Conservation (phyloP, 495 filamentous ascomycete species). For the Penicilliopsis zonata region DNA sequence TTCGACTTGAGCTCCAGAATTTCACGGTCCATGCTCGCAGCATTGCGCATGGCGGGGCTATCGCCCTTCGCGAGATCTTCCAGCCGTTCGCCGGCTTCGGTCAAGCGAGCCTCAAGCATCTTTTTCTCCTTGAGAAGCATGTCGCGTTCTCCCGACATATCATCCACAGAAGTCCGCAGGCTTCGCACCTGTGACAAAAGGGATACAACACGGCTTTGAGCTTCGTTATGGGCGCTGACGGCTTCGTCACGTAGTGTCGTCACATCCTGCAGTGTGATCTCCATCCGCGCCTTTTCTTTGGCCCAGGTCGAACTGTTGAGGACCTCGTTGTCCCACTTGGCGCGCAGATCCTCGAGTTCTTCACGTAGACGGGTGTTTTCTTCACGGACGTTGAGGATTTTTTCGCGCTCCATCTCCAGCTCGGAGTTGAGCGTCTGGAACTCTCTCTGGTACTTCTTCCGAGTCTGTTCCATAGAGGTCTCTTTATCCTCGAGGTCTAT, state of each 20-base stretch:
- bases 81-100: slow-evolving; percentile 81
- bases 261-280: slow-evolving; percentile 82
- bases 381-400: slow-evolving; percentile 52
- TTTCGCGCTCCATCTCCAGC: slow-evolving; percentile 86
- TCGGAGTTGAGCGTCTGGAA: slow-evolving; percentile 82
- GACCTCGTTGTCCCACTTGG: slow-evolving; percentile 97
- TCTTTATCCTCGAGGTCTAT: slow-evolving; percentile 98
- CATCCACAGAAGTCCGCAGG: slow-evolving; percentile 74
- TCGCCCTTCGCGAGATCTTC: slow-evolving; percentile 82
- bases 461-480: slow-evolving; percentile 88
- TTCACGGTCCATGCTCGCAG: slow-evolving; percentile 79
- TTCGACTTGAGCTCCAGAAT: slow-evolving; percentile 81
- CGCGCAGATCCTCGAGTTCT: slow-evolving; percentile 86
- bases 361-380: slow-evolving; percentile 73
- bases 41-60: slow-evolving; percentile 83
- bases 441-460: slow-evolving; percentile 93
- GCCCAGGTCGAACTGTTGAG: slow-evolving; percentile 97
- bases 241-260: slow-evolving; percentile 87
- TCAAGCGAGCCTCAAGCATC: slow-evolving; percentile 72
- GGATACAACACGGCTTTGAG: slow-evolving; percentile 80
- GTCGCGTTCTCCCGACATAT: slow-evolving; percentile 77
- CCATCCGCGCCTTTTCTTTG: slow-evolving; percentile 90
- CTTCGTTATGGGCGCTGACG: slow-evolving; percentile 84
- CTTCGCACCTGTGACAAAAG: slow-evolving; percentile 85
- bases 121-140: slow-evolving; percentile 80